These are phyloP conservation scores for Astrephomene gubernaculifera DNA, from an alignment of 139 green algal genomes.

Conservation along the genomic window DNA sequence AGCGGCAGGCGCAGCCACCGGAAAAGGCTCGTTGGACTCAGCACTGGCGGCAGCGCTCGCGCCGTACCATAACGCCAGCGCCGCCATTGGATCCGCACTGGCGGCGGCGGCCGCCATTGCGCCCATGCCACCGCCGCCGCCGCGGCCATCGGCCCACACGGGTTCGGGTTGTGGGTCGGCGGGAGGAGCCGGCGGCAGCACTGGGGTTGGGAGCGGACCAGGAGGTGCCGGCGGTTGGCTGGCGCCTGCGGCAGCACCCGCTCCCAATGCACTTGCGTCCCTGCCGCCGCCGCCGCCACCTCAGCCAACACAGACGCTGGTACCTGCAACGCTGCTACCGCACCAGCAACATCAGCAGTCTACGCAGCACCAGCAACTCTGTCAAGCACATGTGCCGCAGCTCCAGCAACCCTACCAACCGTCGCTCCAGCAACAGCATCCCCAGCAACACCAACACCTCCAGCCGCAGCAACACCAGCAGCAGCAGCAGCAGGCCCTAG, in stretches of 20 bases:
- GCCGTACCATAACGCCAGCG: conserved; percentile 37
- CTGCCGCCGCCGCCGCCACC: not conserved
- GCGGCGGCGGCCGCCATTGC: conserved; percentile 19
- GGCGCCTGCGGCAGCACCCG: not conserved
- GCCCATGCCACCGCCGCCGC: not conserved
- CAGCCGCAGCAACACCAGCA: not conserved
- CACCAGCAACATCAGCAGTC: conserved; percentile 15
- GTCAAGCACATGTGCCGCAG: not conserved
- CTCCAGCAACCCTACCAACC: not conserved
- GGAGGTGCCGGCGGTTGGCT: not conserved
- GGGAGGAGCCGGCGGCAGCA: not conserved
- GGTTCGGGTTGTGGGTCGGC: not conserved
- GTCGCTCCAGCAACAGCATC: not conserved
- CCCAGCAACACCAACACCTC: not conserved
- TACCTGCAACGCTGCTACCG: not conserved
- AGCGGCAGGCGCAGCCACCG: not conserved
- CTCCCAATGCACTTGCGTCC: not conserved
- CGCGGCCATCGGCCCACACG: not conserved
- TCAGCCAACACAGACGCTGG: not conserved
- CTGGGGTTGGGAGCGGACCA: not conserved
- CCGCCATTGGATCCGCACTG: conserved; percentile 28
- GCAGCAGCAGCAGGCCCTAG: not conserved
- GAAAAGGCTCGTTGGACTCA: not conserved
- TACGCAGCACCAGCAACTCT: not conserved
- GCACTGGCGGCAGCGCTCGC: conserved; percentile 22